phyloP scores from a whole-genome alignment of 345 rosid species.

The Pelargonium nanum region DNA sequence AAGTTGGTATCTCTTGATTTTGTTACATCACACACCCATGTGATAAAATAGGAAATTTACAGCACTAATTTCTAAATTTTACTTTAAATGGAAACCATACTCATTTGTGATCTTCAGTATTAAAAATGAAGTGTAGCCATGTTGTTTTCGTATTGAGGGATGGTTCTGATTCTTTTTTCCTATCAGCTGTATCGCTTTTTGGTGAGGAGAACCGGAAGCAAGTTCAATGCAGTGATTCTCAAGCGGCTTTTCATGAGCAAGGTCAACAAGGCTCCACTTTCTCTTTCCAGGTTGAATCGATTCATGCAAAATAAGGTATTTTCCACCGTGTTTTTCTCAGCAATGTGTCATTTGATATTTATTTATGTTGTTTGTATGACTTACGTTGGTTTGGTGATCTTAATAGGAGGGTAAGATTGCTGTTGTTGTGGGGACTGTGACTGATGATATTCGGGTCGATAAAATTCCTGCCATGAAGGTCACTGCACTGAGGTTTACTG shows the following conservation, averaged over 20 bases:
- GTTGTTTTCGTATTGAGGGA: not conserved
- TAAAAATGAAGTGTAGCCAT: too few relatives aligned
- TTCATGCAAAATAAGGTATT: conserved; percentile 63
- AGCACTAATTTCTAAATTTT: too few relatives aligned
- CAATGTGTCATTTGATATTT: too few relatives aligned
- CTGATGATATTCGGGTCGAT: conserved; percentile 73
- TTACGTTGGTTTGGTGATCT: not conserved
- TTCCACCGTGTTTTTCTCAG: not conserved
- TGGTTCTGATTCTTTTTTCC: conserved; percentile 2
- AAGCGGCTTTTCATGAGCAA: conserved; percentile 78
- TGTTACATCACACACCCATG: too few relatives aligned
- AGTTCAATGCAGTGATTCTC: conserved; percentile 61
- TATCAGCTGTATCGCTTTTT: conserved; percentile 55
- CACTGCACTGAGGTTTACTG: conserved; percentile 78
- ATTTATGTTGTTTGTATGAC: not conserved
- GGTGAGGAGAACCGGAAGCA: conserved; percentile 63
- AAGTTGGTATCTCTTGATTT: too few relatives aligned
- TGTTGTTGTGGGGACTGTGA: conserved; percentile 70
- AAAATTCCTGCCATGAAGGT: conserved; percentile 75
- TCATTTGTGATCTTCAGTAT: too few relatives aligned
- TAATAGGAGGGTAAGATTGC: conserved; percentile 63
- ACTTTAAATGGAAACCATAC: too few relatives aligned
- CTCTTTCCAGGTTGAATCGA: conserved; percentile 46
- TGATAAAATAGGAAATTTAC: too few relatives aligned
- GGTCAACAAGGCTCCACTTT: conserved; percentile 50